These are phyloP conservation scores for Silene conica DNA, from an alignment of 148 eudicot species.

Conservation along the genomic window DNA sequence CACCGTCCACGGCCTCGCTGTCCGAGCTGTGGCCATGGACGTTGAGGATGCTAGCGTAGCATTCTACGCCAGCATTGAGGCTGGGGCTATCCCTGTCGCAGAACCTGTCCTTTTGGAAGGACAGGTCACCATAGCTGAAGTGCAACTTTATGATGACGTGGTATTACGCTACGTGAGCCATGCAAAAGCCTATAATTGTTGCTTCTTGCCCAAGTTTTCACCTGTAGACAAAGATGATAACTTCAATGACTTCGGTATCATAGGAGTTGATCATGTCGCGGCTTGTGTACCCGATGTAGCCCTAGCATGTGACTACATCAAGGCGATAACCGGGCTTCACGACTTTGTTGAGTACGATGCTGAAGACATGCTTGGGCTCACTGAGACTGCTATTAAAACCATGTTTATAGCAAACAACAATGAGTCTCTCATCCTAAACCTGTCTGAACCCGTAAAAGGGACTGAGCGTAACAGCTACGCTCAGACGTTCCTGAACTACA, in stretches of 20 bases:
- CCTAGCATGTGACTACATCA: slow-evolving; percentile 43
- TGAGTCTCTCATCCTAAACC: slow-evolving; percentile 60
- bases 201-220: slow-evolving; percentile 58
- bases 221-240: slow-evolving; percentile 14
- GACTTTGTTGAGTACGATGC: slow-evolving; percentile 74
- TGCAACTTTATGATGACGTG: slow-evolving; percentile 69
- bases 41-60: slow-evolving; percentile 60
- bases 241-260: slow-evolving; percentile 50
- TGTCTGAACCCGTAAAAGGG: slow-evolving; percentile 75
- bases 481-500: slow-evolving; percentile 81
- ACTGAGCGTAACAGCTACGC: slow-evolving; percentile 78
- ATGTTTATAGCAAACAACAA: slow-evolving; percentile 63
- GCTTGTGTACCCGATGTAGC: slow-evolving; percentile 66
- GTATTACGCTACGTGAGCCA: slow-evolving; percentile 63
- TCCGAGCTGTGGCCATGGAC: slow-evolving; percentile 64
- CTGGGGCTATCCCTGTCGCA: slow-evolving; percentile 51
- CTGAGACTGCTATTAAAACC: slow-evolving; percentile 69
- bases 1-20: slow-evolving; percentile 71
- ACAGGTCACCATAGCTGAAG: slow-evolving; percentile 45
- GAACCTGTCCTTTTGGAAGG: slow-evolving; percentile 35
- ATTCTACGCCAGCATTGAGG: slow-evolving; percentile 38
- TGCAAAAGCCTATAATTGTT: slow-evolving; percentile 19
- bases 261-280: slow-evolving; percentile 69
- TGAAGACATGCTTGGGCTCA: slow-evolving; percentile 63
- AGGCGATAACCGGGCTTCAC: slow-evolving; percentile 69